phyloP scores from a whole-genome alignment of 345 rosid species.

The Lepidium aucheri region DNA sequence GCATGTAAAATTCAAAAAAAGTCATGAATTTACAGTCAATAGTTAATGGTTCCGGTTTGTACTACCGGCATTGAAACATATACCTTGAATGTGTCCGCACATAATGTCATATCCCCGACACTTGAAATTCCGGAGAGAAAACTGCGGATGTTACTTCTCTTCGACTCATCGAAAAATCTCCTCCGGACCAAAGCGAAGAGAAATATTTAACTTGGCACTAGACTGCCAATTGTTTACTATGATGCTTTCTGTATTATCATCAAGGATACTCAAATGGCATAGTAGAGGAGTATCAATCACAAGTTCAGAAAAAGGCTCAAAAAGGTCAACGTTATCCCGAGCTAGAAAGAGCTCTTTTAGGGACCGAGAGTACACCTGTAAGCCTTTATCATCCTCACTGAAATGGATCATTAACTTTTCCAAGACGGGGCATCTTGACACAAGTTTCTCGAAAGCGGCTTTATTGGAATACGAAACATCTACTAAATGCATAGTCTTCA shows the following conservation, averaged over 20 bases:
- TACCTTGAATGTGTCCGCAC: too few species aligned
- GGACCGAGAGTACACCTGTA: neutral
- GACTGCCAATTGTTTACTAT: neutral
- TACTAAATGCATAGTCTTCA: neutral
- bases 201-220: neutral
- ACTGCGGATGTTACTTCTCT: neutral
- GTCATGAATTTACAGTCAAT: too few species aligned
- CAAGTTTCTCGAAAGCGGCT: neutral
- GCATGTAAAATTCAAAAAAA: too few species aligned
- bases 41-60: too few species aligned
- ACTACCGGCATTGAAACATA: too few species aligned
- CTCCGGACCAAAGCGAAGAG: neutral
- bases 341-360: neutral
- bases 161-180: too few species aligned
- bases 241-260: neutral
- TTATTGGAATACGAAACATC: neutral
- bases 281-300: neutral
- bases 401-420: neutral
- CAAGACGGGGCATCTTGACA: neutral
- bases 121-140: neutral
- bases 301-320: neutral
- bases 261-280: neutral
- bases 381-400: neutral
- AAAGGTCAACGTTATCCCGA: too few species aligned
- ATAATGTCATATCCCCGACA: neutral